Conservation (phyloP, 2,329 filamentous ascomycete genomes). For the Escovopsis weberi region DNA sequence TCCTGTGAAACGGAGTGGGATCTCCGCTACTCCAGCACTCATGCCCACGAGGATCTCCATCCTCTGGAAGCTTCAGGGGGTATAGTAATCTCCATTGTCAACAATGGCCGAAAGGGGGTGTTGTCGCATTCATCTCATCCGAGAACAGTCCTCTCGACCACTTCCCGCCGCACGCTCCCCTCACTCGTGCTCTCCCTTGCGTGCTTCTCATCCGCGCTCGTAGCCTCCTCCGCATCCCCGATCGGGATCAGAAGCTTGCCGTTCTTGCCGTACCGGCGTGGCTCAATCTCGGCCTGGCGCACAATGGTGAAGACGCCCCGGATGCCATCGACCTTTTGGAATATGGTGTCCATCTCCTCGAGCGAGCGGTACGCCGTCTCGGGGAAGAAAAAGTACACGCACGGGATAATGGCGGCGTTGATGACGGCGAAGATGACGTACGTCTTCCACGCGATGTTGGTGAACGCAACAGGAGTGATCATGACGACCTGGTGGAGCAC, state of each 20-base stretch:
- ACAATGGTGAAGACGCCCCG: slow-evolving; percentile 22
- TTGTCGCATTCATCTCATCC: no score
- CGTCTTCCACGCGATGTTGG: slow-evolving; percentile 42
- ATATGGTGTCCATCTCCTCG: slow-evolving; percentile 53
- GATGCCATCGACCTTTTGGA: slow-evolving; percentile 37
- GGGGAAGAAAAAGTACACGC: slow-evolving; percentile 47
- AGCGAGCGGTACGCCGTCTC: slow-evolving; percentile 49
- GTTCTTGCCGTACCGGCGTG: slow-evolving; percentile 42
- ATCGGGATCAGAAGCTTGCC: slow-evolving; percentile 39
- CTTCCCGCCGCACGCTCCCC: no score
- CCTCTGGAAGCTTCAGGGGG: no score
- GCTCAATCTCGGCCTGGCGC: slow-evolving; percentile 29
- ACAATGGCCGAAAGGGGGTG: no score
- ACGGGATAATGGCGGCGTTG: slow-evolving; percentile 44
- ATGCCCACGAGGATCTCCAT: no score
- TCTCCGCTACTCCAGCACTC: no score
- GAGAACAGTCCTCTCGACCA: no score
- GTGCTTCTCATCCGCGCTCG: slow-evolving; percentile 13
- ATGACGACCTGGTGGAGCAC: slow-evolving; percentile 38
- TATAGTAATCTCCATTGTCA: no score
- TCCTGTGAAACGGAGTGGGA: no score
- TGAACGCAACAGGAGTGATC: slow-evolving; percentile 45
- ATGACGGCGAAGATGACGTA: slow-evolving; percentile 55
- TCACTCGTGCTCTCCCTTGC: slow-evolving; percentile 15
- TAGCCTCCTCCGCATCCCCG: slow-evolving; percentile 26